Base-by-base conservation (phyloP, 257 asterid genomes). In the Eucommia ulmoides region DNA sequence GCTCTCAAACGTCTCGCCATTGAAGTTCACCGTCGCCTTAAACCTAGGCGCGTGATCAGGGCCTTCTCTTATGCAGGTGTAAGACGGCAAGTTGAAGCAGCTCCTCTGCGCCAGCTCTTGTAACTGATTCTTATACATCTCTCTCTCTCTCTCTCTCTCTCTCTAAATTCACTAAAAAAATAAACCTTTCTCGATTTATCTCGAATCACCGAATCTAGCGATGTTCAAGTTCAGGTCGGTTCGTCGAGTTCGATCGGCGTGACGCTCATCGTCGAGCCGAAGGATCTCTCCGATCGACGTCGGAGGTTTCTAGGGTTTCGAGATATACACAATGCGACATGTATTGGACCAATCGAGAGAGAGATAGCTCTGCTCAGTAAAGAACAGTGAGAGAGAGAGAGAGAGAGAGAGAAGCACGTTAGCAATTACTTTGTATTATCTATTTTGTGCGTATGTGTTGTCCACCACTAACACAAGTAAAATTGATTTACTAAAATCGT, bases 31-130 rank as follows among this genome's bases (percentile, higher is more conserved):
- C 20, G 70, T 35, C 17, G 88, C 83, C 61, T 84, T 84, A 49
- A 84, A 84, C n/a, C 94, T 75, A 22, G 93, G 94, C 53, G 93
- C 94, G 83, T 84, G 95, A 74, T 84, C 95, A 0, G 94, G 93
- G 68, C 94, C 94, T 54, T 84, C 93, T 62, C 94, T 50, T 3
- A 75, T 49, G 59, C 93, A 81, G 14, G 81, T 71, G 65, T 84
- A 84, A 2, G 83, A 78, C n/a, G 86, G 94, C 50, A 81, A 74
- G 59, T 66, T 84, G 70, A 84, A 84, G 74, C 94, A 84, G 77
- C 94, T 83, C 71, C 92, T 71, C 75, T 83, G 94, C 60, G 94
- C 92, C 75, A 83, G 73, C 83, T 83, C 92, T 56, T 80, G 94
- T n/a, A 84, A 77, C 84, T 84, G 94, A 80, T 84, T 84, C 72